Conservation (phyloP, 768 basidiomycete species). For the Termitomyces sp. region DNA sequence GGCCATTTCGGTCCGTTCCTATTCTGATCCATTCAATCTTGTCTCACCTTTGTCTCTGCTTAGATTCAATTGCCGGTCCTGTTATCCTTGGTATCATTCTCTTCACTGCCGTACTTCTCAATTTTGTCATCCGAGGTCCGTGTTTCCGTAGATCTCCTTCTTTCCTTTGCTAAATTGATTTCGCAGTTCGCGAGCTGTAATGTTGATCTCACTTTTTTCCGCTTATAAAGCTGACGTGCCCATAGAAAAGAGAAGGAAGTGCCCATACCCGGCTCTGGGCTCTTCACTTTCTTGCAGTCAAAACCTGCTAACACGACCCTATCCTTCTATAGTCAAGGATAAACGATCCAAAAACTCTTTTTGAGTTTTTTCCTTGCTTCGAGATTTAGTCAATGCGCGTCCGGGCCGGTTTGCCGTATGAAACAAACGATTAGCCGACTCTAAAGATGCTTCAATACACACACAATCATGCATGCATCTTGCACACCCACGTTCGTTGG, state of each 20-base stretch:
- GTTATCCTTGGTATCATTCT: conserved; percentile 74
- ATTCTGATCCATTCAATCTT: not conserved
- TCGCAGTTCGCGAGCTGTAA: conserved; percentile 57
- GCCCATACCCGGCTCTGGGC: conserved; percentile 23
- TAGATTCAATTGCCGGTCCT: conserved; percentile 82
- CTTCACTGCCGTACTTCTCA: conserved; percentile 83
- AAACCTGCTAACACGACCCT: not conserved
- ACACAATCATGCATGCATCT: not conserved
- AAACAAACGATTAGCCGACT: not conserved
- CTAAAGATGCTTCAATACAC: not conserved
- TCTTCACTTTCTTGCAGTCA: conserved; percentile 11
- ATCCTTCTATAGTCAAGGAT: conserved; percentile 5
- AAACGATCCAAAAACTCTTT: not conserved
- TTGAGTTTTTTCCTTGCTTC: not conserved
- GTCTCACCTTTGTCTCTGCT: not conserved
- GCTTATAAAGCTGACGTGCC: not conserved
- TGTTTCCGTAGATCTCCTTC: not conserved
- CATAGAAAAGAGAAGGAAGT: conserved; percentile 20
- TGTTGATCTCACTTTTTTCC: not conserved
- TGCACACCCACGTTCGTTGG: not conserved
- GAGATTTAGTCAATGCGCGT: not conserved
- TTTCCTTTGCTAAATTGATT: conserved; percentile 3
- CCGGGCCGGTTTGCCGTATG: not conserved
- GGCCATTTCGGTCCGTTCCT: conserved; percentile 73
- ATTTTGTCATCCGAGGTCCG: conserved; percentile 84